A percentile compares a stretch with the other conserved stretches of the same genome.
Evolutionary conservation across 2,329 filamentous ascomycete species (phyloP).

Genomic region (Thelonectria olida): DNA sequence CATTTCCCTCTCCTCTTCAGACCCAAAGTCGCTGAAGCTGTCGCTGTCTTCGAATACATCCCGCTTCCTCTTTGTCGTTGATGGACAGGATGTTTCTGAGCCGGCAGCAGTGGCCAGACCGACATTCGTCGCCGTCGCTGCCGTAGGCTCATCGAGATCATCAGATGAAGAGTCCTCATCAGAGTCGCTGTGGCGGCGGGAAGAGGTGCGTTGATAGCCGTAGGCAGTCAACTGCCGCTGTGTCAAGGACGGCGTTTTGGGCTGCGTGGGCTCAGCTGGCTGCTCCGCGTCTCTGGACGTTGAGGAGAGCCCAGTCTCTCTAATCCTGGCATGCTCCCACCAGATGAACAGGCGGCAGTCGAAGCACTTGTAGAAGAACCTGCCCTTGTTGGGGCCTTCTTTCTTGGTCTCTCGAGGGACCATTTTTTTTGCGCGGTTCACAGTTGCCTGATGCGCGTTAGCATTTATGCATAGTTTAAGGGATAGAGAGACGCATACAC

Average conservation of each 20-base stretch:
- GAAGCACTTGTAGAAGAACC: constrained; percentile 54
- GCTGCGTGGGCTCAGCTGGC: constrained; percentile 24
- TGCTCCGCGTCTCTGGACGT: constrained; percentile 12
- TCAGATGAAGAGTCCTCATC: constrained; percentile 16
- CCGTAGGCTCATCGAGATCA: not conserved
- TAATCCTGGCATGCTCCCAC: constrained; percentile 48
- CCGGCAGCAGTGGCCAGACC: no score
- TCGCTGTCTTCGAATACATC: constrained; percentile 40
- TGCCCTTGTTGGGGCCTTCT: constrained; percentile 50
- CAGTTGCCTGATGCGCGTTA: constrained; percentile 50
- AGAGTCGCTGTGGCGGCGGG: constrained; percentile 27
- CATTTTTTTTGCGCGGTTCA: constrained; percentile 50
- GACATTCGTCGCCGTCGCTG: no score
- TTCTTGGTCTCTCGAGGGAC: constrained; percentile 49
- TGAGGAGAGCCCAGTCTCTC: constrained; percentile 38
- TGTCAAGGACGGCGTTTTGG: constrained; percentile 41
- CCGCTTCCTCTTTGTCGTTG: constrained; percentile 43
- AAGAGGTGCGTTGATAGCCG: constrained; percentile 40
- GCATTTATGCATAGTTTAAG: not conserved
- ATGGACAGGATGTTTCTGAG: constrained; percentile 30
- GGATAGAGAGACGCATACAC: constrained; percentile 43
- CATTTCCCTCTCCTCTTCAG: constrained; percentile 52
- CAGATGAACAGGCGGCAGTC: constrained; percentile 58
- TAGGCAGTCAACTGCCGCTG: constrained; percentile 42
- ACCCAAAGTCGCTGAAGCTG: constrained; percentile 44